A percentile compares a stretch with the other conserved stretches of the same genome.
Conservation (phyloP, 495 filamentous ascomycete species). For the Penicillium diatomitis region DNA sequence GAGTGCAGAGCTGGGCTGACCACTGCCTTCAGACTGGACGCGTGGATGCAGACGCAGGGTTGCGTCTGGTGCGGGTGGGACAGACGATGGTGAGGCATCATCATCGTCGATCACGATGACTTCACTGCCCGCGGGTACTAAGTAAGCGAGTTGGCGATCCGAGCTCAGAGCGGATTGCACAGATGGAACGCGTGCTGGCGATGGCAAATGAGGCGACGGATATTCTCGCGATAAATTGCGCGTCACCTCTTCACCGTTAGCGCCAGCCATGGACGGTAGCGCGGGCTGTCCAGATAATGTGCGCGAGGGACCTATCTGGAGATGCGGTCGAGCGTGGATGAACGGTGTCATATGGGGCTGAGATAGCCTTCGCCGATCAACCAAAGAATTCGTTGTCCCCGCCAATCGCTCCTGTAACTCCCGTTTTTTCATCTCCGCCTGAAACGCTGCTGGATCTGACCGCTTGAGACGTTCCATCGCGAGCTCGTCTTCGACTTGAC, state of each 20-base stretch:
- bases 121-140: background rate
- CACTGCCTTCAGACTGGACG: too few relatives aligned
- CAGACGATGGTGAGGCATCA: background rate
- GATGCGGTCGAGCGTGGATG: too few relatives aligned
- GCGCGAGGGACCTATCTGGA: too few relatives aligned
- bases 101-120: background rate
- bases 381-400: too few relatives aligned
- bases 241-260: too few relatives aligned
- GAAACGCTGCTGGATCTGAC: conserved; percentile 31
- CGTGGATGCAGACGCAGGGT: background rate
- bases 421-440: conserved; percentile 1
- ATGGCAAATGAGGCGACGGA: background rate
- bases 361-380: too few relatives aligned
- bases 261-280: too few relatives aligned
- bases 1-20: background rate
- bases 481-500: conserved; percentile 34
- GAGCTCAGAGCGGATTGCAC: background rate
- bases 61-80: background rate
- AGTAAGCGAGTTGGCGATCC: background rate
- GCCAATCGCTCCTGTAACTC: background rate
- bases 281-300: too few relatives aligned
- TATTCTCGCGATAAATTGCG: too few relatives aligned
- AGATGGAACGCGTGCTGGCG: background rate
- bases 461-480: conserved; percentile 38
- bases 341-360: too few relatives aligned